A percentile compares a stretch with the other conserved stretches of the same genome.
Conservation (phyloP, 1,139 yeast genomes). For the Candida sojae region DNA sequence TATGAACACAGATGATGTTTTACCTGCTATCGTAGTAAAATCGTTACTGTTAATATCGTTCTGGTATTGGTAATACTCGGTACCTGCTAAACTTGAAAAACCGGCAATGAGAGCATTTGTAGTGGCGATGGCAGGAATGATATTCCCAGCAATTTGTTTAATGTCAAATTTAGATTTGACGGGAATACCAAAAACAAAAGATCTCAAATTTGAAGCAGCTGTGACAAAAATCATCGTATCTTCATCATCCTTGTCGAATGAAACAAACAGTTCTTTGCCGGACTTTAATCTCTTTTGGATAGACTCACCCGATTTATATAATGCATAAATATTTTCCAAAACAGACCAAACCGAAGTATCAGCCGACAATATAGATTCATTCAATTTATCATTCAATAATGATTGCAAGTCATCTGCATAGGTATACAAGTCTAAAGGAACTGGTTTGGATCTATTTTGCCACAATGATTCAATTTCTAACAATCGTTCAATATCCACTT, state of each 20-base stretch:
- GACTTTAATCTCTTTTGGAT: constrained; percentile 52
- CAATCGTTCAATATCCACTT: constrained; percentile 73
- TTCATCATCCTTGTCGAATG: constrained; percentile 93
- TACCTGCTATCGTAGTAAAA: constrained; percentile 16
- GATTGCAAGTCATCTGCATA: constrained; percentile 18
- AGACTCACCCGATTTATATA: constrained; percentile 49
- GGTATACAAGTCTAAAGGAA: constrained; percentile 47
- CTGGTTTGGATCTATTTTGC: constrained; percentile 71
- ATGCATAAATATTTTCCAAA: constrained; percentile 63
- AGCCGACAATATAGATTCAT: constrained; percentile 28
- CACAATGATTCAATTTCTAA: constrained; percentile 74
- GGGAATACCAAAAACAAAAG: constrained; percentile 71
- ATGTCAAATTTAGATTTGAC: constrained; percentile 80
- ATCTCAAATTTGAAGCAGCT: constrained; percentile 83
- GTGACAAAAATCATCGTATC: constrained; percentile 88
- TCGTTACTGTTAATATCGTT: constrained; percentile 23
- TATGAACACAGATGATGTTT: constrained; percentile 59
- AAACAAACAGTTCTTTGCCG: constrained; percentile 46
- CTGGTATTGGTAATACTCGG: constrained; percentile 47
- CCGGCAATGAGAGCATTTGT: constrained; percentile 97
- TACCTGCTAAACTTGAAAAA: constrained; percentile 71
- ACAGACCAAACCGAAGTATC: constrained; percentile 70
- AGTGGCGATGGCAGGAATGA: constrained; percentile 97
- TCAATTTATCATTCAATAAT: constrained; percentile 14
- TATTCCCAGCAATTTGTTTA: constrained; percentile 95